A percentile compares a stretch with the other conserved stretches of the same genome.
These are phyloP conservation scores for Gentiana macrophylla DNA, from an alignment of 257 asterid species.

Conservation along the genomic window DNA sequence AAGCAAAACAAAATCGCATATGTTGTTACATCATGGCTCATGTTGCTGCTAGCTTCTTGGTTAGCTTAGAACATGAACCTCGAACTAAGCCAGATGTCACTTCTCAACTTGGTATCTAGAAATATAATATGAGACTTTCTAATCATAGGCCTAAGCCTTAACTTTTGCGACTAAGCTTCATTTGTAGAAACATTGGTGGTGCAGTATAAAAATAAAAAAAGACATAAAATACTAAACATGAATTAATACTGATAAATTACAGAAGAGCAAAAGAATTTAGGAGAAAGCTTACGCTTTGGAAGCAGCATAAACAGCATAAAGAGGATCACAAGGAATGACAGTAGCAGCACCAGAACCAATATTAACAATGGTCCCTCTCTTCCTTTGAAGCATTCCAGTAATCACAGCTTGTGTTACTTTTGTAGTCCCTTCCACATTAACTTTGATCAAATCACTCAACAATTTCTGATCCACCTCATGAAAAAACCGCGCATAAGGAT, in stretches of 20 bases:
- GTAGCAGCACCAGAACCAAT: conserved; percentile 93
- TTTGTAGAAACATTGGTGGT: too few relatives aligned
- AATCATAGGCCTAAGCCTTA: too few relatives aligned
- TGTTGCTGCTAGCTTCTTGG: too few relatives aligned
- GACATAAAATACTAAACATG: background rate
- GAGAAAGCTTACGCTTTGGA: conserved; percentile 72
- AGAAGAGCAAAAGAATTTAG: background rate
- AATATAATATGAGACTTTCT: too few relatives aligned
- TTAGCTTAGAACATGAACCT: too few relatives aligned
- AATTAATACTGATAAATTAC: background rate
- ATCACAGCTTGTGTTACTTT: conserved; percentile 81
- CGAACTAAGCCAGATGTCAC: too few relatives aligned
- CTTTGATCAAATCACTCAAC: conserved; percentile 67
- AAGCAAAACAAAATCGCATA: too few relatives aligned
- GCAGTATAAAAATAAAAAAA: too few relatives aligned
- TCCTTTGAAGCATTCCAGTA: conserved; percentile 80
- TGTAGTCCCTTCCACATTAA: conserved; percentile 80
- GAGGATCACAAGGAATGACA: conserved; percentile 89
- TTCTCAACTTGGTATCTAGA: too few relatives aligned
- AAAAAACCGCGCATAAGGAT: conserved; percentile 82
- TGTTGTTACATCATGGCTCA: too few relatives aligned
- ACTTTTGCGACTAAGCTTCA: too few relatives aligned
- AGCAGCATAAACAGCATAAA: conserved; percentile 93
- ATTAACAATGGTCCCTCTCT: conserved; percentile 86
- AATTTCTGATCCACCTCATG: conserved; percentile 89